Evolutionary conservation across 768 basidiomycete genomes (phyloP), one percentile per base, ranked within the genome.

Genomic region (Panus rudis): DNA sequence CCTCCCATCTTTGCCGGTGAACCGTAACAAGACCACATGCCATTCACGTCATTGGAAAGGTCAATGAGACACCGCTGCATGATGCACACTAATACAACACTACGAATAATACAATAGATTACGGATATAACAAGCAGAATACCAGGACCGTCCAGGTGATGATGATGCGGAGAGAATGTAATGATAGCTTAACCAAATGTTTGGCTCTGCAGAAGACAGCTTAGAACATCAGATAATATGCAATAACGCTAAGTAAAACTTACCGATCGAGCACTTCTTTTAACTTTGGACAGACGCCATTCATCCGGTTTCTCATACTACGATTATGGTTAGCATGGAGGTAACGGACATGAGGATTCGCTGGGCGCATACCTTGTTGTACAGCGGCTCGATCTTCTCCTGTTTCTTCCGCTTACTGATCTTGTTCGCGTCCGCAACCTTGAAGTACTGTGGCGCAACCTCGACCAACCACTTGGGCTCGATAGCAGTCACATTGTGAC

Each of bases 391-490:
- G 51, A 96, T 96, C 78, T 92, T 96, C 71, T 94, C 92, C 62
- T 92, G 85, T 63, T 76, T 81, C 73, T 96, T 97, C 52, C 92
- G 78, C 64, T 93, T 94, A 59, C 89, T 92, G 67, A 98, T 94
- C 66, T 96, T 97, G 69, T 92, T 93, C 41, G 80, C 87, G 63
- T 98, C 96, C 2, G 94, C 92, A 33, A 99, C 92, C 64, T 89
- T 90, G 84, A 98, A 99, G 75, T 96, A 97, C 47, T 93, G 92
- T 1, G 96, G 94, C 6, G 94, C 96, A 19, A 94, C 92, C 57
- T 99, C 93, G 14, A 92, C 88, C 6, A 98, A 78, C 96, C 94
- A 99, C 62, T 96, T 96, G 4, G 96, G 94, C 60, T 99, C 96
- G 47, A 99, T 77, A 1, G 91, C 89, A 0, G 92, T 94, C 33